phyloP scores from a whole-genome alignment of 2,329 filamentous ascomycete species.

The Dryadomyces sulphureus region DNA sequence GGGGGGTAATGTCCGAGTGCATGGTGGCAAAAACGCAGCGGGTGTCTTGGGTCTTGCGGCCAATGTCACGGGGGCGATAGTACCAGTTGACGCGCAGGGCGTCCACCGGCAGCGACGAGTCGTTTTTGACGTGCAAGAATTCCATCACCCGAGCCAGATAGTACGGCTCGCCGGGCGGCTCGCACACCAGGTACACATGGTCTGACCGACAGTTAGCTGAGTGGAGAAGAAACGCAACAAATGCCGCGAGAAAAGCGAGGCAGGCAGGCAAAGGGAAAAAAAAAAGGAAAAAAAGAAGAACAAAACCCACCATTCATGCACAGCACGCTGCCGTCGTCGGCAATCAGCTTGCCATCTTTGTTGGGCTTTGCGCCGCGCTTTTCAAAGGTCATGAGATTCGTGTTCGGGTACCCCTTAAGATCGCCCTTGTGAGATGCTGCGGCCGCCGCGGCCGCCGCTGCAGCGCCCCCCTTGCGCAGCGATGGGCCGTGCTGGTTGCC shows the following conservation, averaged over 20 bases:
- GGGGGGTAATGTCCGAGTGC: conserved; percentile 92
- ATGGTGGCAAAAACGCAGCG: conserved; percentile 90
- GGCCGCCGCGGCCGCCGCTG: conserved; percentile 20
- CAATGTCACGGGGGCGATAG: conserved; percentile 91
- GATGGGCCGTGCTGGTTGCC: conserved; percentile 7
- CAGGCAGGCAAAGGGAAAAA: background rate
- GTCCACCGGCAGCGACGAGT: conserved; percentile 60
- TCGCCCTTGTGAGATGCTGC: no score
- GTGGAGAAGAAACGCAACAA: background rate
- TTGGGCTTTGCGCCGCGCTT: conserved; percentile 47
- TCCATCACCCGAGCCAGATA: conserved; percentile 98
- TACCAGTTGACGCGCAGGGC: conserved; percentile 94
- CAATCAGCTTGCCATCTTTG: conserved; percentile 63
- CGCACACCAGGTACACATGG: conserved; percentile 90
- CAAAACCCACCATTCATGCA: conserved; percentile 63
- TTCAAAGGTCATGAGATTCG: conserved; percentile 83
- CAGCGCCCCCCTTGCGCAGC: conserved; percentile 8
- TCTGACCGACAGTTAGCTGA: conserved; percentile 25
- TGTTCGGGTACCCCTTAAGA: conserved; percentile 37
- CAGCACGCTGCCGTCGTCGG: conserved; percentile 80
- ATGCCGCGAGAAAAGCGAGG: background rate
- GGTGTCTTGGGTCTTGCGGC: conserved; percentile 79
- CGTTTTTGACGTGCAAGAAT: conserved; percentile 72
- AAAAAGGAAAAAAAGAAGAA: background rate
- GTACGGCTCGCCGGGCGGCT: conserved; percentile 94